Evolutionary conservation across 2,329 filamentous ascomycete species (phyloP).

Genomic region (Fusarium neocosmosporiellum): DNA sequence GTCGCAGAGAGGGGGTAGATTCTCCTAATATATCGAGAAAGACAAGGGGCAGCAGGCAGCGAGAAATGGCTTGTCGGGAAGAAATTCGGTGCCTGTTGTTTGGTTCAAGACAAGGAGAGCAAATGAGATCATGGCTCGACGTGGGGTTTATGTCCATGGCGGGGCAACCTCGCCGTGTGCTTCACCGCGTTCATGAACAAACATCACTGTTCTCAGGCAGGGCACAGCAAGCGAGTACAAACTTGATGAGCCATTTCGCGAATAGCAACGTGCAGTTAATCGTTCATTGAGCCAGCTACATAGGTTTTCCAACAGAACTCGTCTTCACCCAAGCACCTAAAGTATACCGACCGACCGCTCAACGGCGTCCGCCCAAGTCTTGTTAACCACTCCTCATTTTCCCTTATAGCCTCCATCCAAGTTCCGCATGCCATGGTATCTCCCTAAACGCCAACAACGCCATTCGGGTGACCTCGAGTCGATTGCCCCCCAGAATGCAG

Average conservation of each 20-base stretch:
- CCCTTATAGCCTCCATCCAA: slow-evolving; percentile 39
- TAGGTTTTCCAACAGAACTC: slow-evolving; percentile 23
- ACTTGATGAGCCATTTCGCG: not conserved
- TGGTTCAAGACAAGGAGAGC: slow-evolving; percentile 21
- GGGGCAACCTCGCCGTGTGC: slow-evolving; percentile 34
- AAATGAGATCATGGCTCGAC: slow-evolving; percentile 45
- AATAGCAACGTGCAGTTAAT: slow-evolving; percentile 3
- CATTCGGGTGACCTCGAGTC: slow-evolving; percentile 46
- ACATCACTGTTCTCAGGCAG: not conserved
- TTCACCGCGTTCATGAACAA: slow-evolving; percentile 2
- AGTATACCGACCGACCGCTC: slow-evolving; percentile 25
- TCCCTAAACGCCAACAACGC: slow-evolving; percentile 54
- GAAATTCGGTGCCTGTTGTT: slow-evolving; percentile 36
- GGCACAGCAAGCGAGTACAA: not conserved
- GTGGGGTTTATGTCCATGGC: slow-evolving; percentile 40
- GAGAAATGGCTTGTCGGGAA: slow-evolving; percentile 11
- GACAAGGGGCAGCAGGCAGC: slow-evolving; percentile 2
- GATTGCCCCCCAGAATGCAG: slow-evolving; percentile 47
- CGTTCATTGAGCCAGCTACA: slow-evolving; percentile 20
- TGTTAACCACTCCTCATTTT: slow-evolving; percentile 35
- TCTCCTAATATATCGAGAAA: not conserved
- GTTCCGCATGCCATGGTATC: slow-evolving; percentile 52
- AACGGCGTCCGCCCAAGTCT: slow-evolving; percentile 5
- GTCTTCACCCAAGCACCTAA: slow-evolving; percentile 27
- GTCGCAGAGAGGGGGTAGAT: not conserved